Percentiles rank a stretch among this genome's conserved stretches.
Evolutionary conservation across 139 green algal species (phyloP).

Genomic region (Closterium sp.): DNA sequence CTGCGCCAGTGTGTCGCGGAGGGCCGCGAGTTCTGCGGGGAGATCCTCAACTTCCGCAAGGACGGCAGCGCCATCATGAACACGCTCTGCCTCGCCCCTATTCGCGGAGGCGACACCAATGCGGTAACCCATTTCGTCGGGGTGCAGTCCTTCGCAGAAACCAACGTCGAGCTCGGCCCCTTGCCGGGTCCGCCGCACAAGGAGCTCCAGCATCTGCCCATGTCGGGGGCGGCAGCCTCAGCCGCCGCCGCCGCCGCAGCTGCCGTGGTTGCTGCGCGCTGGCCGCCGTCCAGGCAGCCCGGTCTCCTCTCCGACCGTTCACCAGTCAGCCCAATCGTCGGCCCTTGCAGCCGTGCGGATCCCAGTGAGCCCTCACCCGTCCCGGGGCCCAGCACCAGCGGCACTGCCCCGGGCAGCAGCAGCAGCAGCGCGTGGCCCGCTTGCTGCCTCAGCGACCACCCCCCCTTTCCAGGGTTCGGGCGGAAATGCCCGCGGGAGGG

Average conservation of each 20-base stretch:
- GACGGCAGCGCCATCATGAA: slow-evolving; percentile 43
- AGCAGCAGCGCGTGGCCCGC: background rate
- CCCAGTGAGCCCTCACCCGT: background rate
- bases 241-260: background rate
- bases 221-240: background rate
- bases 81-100: slow-evolving; percentile 36
- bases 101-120: background rate
- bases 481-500: background rate
- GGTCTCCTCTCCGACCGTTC: background rate
- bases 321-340: background rate
- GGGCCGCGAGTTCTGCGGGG: slow-evolving; percentile 34
- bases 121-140: slow-evolving; percentile 44
- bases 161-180: slow-evolving; percentile 29
- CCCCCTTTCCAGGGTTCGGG: background rate
- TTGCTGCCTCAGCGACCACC: background rate
- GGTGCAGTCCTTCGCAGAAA: slow-evolving; percentile 25
- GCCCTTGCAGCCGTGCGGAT: background rate
- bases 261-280: background rate
- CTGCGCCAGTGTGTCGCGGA: slow-evolving; percentile 16
- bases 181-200: slow-evolving; percentile 17
- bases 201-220: slow-evolving; percentile 8
- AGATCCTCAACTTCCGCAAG: slow-evolving; percentile 49
- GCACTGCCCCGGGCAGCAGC: background rate
- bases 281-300: background rate
- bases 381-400: background rate